Evolutionary conservation across 805 yeast species (phyloP).

Genomic region (Suhomyces tanzawaensis): DNA sequence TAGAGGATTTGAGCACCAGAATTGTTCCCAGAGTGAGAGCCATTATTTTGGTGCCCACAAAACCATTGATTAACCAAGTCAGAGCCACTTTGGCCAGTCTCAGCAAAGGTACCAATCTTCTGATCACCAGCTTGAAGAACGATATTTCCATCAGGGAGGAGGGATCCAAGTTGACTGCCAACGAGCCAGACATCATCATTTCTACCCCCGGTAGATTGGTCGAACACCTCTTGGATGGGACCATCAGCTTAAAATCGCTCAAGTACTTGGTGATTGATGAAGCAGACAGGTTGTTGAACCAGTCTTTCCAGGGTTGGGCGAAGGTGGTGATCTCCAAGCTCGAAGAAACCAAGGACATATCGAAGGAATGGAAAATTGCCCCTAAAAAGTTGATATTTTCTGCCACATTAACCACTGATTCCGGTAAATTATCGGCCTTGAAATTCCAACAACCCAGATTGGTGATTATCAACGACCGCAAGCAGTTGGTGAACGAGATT

Average conservation of each 20-base stretch:
- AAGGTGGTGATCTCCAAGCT: conserved; percentile 46
- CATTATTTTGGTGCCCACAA: conserved; percentile 83
- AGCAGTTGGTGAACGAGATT: conserved; percentile 48
- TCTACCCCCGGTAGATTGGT: conserved; percentile 80
- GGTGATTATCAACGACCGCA: conserved; percentile 63
- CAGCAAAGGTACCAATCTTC: conserved; percentile 64
- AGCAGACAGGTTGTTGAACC: conserved; percentile 80
- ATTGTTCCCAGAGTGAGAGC: conserved; percentile 73
- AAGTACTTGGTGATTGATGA: conserved; percentile 73
- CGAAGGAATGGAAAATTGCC: conserved; percentile 32
- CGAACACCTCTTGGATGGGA: conserved; percentile 55
- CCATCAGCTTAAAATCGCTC: conserved; percentile 51
- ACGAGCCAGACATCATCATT: conserved; percentile 64
- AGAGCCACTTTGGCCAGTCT: conserved; percentile 57
- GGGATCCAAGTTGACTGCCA: conserved; percentile 42
- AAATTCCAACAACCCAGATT: conserved; percentile 71
- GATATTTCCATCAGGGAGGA: conserved; percentile 62
- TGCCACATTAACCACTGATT: conserved; percentile 92
- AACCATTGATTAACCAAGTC: conserved; percentile 83
- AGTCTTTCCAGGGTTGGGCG: conserved; percentile 93
- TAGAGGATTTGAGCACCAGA: conserved; percentile 62
- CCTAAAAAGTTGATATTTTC: conserved; percentile 74
- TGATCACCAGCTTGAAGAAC: conserved; percentile 58
- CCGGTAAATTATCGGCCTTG: conserved; percentile 76
- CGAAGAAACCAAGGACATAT: conserved; percentile 20